phyloP scores from a whole-genome alignment of 768 basidiomycete genomes.

The Tulasnella sp. region DNA sequence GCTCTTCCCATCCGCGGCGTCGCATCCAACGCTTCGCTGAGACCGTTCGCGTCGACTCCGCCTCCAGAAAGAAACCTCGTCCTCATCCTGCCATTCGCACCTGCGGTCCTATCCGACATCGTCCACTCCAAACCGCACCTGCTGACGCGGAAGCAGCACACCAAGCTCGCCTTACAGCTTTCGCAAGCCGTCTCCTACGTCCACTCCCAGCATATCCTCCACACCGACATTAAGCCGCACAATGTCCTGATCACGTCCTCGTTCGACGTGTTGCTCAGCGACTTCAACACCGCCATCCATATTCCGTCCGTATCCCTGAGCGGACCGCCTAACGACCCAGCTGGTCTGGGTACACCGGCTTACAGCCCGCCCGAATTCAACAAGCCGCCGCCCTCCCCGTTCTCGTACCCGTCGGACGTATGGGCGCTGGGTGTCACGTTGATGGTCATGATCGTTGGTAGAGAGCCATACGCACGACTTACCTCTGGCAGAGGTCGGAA shows the following conservation, averaged over 20 bases:
- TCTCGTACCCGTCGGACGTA: conserved; percentile 30
- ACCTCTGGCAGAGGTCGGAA: not conserved
- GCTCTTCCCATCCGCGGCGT: not conserved
- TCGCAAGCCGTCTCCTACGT: conserved; percentile 24
- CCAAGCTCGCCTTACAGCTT: conserved; percentile 26
- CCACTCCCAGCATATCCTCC: conserved; percentile 28
- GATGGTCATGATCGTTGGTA: conserved; percentile 26
- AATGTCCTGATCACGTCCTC: conserved; percentile 23
- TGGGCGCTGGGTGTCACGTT: conserved; percentile 33
- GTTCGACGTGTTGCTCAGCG: conserved; percentile 27
- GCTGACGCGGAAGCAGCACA: conserved; percentile 15
- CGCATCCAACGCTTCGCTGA: not conserved
- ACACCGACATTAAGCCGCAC: conserved; percentile 34
- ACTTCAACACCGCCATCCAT: conserved; percentile 31
- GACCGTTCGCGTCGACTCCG: not conserved
- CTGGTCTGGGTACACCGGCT: conserved; percentile 30
- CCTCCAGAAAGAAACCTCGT: conserved; percentile 9
- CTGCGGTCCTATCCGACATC: conserved; percentile 18
- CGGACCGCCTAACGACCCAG: conserved; percentile 22
- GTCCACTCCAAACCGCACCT: conserved; percentile 15
- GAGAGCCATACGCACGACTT: conserved; percentile 29
- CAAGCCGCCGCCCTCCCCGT: conserved; percentile 21
- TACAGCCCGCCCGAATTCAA: conserved; percentile 34
- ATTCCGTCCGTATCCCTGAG: conserved; percentile 20
- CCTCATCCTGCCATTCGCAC: conserved; percentile 20